Evolutionary conservation across 169 alveolate species (phyloP), one percentile per base, ranked within the genome.

Genomic region (Plasmodium falciparum): DNA sequence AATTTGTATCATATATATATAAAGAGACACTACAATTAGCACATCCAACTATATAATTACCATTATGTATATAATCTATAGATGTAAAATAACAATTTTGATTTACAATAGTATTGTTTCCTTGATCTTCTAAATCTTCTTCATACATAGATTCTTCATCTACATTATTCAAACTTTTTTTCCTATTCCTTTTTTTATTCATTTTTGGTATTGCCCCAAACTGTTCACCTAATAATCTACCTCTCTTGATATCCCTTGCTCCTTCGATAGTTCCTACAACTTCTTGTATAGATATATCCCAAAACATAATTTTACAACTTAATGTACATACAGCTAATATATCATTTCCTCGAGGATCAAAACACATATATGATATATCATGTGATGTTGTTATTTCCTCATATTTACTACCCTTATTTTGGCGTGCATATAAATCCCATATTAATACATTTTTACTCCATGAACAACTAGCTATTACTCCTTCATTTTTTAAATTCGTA

Each of bases 401-500:
- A 62, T 96, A 93, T 11, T 96, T 94, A 47, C 97, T 97, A 70
- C 98, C 98, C 93, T 97, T 98, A 54, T 94, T 96, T 43, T 91
- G 80, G 45, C 97, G 70, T 7, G 96, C 97, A 86, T 93, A 95
- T 56, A 95, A 75, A 63, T 94, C 93, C 96, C 96, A 94, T 65
- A 97, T 97, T 88, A 97, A 96, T n/a, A 97, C 96, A 6, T 98
- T 93, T 58, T 95, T 95, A 89, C 98, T 99, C 99, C 99, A 97
- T 61, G 99, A 97, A 12, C 99, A 98, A 22, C 98, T 96, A n/a
- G 97, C 97, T 72, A 98, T 94, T 73, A 97, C 78, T 17, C 97
- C 97, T 74, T 94, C 92, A 90, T 72, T 92, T 13, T 93, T 90
- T 59, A 94, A 92, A 52, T 90, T 93, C 22, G 97, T 96, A 66